Base-by-base conservation (phyloP, 768 basidiomycete species). In the Aureoboletus auriporus region DNA sequence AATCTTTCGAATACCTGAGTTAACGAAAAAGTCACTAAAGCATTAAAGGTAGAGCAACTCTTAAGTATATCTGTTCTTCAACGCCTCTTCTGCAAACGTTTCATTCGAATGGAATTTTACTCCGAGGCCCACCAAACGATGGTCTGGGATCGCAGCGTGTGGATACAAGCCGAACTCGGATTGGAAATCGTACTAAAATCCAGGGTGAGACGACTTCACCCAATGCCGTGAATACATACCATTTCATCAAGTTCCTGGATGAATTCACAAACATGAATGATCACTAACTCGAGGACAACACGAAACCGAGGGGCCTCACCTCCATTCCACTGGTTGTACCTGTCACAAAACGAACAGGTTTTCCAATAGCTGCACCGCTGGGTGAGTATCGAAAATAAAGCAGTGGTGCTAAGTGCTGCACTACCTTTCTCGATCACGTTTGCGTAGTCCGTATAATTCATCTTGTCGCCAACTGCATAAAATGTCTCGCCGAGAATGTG, bases 161-260 rank as follows among this genome's bases (percentile, higher is more conserved):
- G 44, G 39, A 42, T 60, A 63, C 27, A 63, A 36, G 28, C 60
- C 62, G 20, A 63, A 47, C 41, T 64, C 66, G 14, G 58, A 60
- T 38, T 62, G 62, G 28, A 55, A 58, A 3, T 28, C 52, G 11
- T 52, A 65, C 65, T 67, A 11, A 17, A 38, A 26, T 17, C 20
- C 31, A 16, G 29, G 0, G 23, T 40, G 44, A 52, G 36, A 38
- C 30, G 20, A 13, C 7, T 39, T 41, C 13, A 11, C 16, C n/a
- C 2, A 9, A 35, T 16, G 9, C 12, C 8, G 4, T n/a, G 11
- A 33, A 48, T 33, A 49, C 55, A 6, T 39, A 65, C 63, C 63
- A 59, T 65, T 4, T 59, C 38, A 13, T 65, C 66, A 9, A 63
- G 5, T 44, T 66, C 60, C 46, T 52, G 27, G 3, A 39, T 16